A percentile compares a stretch with the other conserved stretches of the same genome.
Conservation (phyloP, 1,139 yeast genomes). For the Eremothecium sinecaudum region DNA sequence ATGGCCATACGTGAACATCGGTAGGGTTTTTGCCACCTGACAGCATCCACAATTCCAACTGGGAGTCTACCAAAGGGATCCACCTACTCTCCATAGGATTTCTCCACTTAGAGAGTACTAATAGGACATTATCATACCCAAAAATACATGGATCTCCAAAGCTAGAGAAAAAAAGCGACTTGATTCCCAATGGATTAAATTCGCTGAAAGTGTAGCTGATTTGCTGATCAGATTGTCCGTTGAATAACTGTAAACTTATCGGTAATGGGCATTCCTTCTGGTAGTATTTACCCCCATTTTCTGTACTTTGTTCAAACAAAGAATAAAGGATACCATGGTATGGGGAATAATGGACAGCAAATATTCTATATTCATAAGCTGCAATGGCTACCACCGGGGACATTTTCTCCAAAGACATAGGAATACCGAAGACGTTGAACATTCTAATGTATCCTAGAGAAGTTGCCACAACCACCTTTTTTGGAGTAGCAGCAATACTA, state of each 20-base stretch:
- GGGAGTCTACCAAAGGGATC: constrained; percentile 76
- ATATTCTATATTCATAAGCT: constrained; percentile 31
- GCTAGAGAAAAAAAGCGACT: constrained; percentile 71
- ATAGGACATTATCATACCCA: constrained; percentile 64
- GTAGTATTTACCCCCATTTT: constrained; percentile 27
- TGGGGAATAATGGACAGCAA: constrained; percentile 25
- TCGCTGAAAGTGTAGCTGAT: constrained; percentile 13
- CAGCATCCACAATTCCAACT: constrained; percentile 38
- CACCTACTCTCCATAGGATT: constrained; percentile 67
- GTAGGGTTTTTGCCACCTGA: constrained; percentile 47
- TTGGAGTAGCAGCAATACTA: constrained; percentile 43
- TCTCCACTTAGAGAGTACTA: constrained; percentile 72
- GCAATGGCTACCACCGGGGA: constrained; percentile 50
- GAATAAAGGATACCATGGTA: constrained; percentile 26
- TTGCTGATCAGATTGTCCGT: constrained; percentile 7
- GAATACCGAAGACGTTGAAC: constrained; percentile 48
- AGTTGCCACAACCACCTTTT: constrained; percentile 44
- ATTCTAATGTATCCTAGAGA: constrained; percentile 48
- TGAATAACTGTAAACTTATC: constrained; percentile 17
- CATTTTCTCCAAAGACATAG: constrained; percentile 42
- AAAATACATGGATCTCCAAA: constrained; percentile 85
- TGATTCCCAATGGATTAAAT: constrained; percentile 33
- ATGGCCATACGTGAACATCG: constrained; percentile 71
- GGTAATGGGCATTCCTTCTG: constrained; percentile 29
- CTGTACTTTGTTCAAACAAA: constrained; percentile 23